Evolutionary conservation across 148 eudicot species (phyloP).

Genomic region (Hydrangea macrophylla): DNA sequence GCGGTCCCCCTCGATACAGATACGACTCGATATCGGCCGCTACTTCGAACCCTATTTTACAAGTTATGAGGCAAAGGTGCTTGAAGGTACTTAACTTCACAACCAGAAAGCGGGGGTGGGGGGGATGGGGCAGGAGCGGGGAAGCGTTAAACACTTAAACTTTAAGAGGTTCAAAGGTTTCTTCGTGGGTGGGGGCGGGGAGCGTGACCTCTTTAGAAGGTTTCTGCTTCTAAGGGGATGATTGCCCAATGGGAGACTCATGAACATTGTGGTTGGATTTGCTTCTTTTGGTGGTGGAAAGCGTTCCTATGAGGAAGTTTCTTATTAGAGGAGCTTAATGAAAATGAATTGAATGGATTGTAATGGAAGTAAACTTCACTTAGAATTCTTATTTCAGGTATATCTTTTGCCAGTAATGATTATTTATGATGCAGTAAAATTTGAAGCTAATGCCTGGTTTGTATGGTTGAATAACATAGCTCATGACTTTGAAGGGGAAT

Average conservation of each 20-base stretch:
- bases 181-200: too few species aligned
- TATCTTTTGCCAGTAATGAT: neutral
- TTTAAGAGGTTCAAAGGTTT: too few species aligned
- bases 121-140: too few species aligned
- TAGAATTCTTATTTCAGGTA: neutral
- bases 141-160: too few species aligned
- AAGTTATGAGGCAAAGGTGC: neutral
- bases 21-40: too few species aligned
- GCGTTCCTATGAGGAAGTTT: neutral
- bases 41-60: too few species aligned
- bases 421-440: too few species aligned
- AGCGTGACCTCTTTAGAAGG: too few species aligned
- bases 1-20: too few species aligned
- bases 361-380: too few species aligned
- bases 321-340: neutral
- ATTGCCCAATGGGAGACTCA: neutral
- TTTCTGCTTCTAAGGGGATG: too few species aligned
- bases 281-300: neutral
- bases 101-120: too few species aligned
- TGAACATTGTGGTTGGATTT: neutral
- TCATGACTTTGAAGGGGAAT: neutral
- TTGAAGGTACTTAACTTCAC: neutral
- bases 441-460: neutral
- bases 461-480: neutral
- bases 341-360: neutral